Evolutionary conservation across 2,329 filamentous ascomycete genomes (phyloP), one percentile per base, ranked within the genome.

Genomic region (Alternaria viburni): DNA sequence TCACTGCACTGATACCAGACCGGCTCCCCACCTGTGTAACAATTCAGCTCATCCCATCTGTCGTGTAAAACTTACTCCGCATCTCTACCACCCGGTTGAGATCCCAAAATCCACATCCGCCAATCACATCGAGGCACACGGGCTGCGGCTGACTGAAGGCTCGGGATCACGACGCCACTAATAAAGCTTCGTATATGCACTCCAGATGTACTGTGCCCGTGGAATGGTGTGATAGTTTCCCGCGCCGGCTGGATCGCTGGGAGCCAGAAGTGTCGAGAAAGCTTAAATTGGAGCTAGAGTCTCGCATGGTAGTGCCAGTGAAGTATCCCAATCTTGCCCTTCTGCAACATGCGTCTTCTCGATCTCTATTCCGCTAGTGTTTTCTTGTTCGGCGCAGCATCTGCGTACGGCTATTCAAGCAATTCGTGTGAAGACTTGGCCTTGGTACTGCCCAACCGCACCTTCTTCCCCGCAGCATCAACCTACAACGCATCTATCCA

Each of bases 401-500:
- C 54, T 36, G 57, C 45, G 6, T 26, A 55, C 30, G 25, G 26
- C 0, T 28, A 55, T 10, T n/a, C 21, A 13, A 47, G 26, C 25
- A 41, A 56, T 26, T 54, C 58, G 54, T 74, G 71, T 47, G 36
- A 57, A 1, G 59, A 66, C 41, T 64, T 74, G 12, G 47, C 65
- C 2, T 61, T 62, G 5, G 57, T 49, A 23, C 65, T 74, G 6
- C 61, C 65, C 19, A 61, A 69, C 25, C 58, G 57, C 17, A 66
- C 70, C 43, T 70, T 69, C 49, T 68, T 59, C 43, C 66, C 72
- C 7, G 64, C 69, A 17, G 65, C 61, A 8, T 47, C 62, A 6
- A 64, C 59, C 9, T 74, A 74, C 60, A 74, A 74, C 26, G 62
- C 67, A 15, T 69, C 70, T 4, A 72, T 74, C 36, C 49, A 56